A percentile compares a stretch with the other conserved stretches of the same genome.
phyloP scores from a whole-genome alignment of 768 basidiomycete species.

The Agrocybe pediades region DNA sequence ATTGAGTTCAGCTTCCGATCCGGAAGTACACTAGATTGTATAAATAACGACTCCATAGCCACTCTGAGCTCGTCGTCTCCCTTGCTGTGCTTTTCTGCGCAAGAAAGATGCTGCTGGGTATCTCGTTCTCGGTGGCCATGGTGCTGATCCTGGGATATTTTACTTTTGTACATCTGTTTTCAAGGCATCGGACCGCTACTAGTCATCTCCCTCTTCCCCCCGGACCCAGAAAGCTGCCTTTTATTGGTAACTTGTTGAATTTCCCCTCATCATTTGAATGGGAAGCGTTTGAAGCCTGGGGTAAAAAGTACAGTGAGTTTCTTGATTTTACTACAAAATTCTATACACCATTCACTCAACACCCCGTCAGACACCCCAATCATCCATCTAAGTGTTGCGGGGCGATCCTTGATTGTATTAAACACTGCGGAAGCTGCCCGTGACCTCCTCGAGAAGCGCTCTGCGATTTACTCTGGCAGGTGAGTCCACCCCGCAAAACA shows the following conservation, averaged over 20 bases:
- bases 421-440: constrained; percentile 20
- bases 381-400: constrained; percentile 17
- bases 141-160: not conserved
- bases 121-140: not conserved
- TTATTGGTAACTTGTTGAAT: constrained; percentile 35
- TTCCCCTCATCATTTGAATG: constrained; percentile 43
- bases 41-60: not conserved
- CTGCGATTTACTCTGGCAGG: constrained; percentile 21
- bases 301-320: constrained; percentile 34
- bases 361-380: constrained; percentile 19
- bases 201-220: constrained; percentile 32
- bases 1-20: not conserved
- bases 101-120: not conserved
- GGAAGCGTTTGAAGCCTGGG: constrained; percentile 44
- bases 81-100: not conserved
- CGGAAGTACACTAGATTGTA: not conserved
- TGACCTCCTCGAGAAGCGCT: constrained; percentile 24
- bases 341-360: not conserved
- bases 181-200: not conserved
- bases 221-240: constrained; percentile 27
- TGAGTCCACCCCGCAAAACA: not conserved
- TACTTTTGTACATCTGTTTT: not conserved
- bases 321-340: no score
- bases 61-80: not conserved
- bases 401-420: constrained; percentile 20